phyloP scores from a whole-genome alignment of 352 stramenopile genomes.

The Peronosclerospora sorghi region DNA sequence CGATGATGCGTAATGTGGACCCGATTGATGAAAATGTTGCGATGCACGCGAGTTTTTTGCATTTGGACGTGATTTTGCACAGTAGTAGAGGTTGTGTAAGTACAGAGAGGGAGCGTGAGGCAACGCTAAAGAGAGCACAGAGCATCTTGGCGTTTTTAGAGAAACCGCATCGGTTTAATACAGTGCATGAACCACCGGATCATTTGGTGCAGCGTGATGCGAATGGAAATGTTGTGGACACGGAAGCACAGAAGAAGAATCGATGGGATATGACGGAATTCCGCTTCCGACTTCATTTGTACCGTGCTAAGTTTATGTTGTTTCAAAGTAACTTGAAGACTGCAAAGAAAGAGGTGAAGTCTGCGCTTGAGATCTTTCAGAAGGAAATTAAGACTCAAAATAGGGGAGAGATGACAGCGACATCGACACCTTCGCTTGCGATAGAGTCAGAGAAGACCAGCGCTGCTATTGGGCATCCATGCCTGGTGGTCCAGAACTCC shows the following conservation, averaged over 20 bases:
- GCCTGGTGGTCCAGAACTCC: constrained; percentile 77
- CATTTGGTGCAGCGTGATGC: constrained; percentile 23
- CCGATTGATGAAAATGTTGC: constrained; percentile 85
- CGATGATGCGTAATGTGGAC: constrained; percentile 83
- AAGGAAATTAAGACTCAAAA: constrained; percentile 75
- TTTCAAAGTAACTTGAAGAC: constrained; percentile 80
- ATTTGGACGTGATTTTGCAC: constrained; percentile 87
- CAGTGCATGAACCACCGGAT: constrained; percentile 35
- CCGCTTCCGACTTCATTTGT: constrained; percentile 85
- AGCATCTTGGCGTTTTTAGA: constrained; percentile 84
- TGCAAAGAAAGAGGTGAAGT: constrained; percentile 90
- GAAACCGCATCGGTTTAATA: constrained; percentile 85
- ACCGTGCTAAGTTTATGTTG: constrained; percentile 87
- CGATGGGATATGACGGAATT: constrained; percentile 75
- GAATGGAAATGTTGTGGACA: constrained; percentile 27
- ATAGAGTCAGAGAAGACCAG: constrained; percentile 62
- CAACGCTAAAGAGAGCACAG: constrained; percentile 77
- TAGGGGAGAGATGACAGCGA: constrained; percentile 4
- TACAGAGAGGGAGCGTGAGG: constrained; percentile 54
- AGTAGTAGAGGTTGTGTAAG: constrained; percentile 77
- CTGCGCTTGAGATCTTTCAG: constrained; percentile 88
- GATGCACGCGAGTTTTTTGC: constrained; percentile 90
- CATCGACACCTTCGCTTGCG: constrained; percentile 10
- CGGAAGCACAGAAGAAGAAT: constrained; percentile 48
- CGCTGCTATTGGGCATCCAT: constrained; percentile 62